Percentiles rank a stretch among this genome's conserved stretches.
Conservation (phyloP, 73 alveolate genomes). For the Vitrella brassicaformis region DNA sequence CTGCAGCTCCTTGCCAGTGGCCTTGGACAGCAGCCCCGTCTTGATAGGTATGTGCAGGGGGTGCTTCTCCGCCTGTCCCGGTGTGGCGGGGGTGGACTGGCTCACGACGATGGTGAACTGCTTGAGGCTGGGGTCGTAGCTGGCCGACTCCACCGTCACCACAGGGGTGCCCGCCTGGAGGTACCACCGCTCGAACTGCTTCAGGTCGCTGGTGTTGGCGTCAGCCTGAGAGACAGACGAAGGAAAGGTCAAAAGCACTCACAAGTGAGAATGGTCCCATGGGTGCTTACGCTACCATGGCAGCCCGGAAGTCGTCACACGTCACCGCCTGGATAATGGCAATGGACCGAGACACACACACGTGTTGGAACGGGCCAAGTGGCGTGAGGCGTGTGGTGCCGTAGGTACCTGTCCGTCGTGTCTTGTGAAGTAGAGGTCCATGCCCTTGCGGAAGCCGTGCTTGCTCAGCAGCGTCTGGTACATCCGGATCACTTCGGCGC, state of each 20-base stretch:
- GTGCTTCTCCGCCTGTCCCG: conserved; percentile 11
- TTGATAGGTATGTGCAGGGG: conserved; percentile 22
- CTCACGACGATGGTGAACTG: not conserved
- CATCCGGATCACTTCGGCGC: conserved; percentile 23
- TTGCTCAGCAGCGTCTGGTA: conserved; percentile 33
- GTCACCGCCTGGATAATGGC: conserved; percentile 22
- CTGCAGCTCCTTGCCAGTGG: not conserved
- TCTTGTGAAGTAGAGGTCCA: conserved; percentile 1
- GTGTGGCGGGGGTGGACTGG: conserved; percentile 26
- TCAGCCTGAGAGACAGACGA: no score
- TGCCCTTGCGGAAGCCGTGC: conserved; percentile 21
- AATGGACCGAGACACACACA: not conserved
- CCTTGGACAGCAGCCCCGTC: not conserved
- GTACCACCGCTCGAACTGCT: conserved; percentile 32
- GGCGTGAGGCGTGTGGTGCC: not conserved
- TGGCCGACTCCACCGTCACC: conserved; percentile 1
- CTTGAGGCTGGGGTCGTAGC: not conserved
- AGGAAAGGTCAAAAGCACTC: no score
- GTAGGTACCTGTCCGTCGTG: conserved; percentile 4
- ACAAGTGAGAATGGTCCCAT: no score
- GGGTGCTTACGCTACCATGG: no score
- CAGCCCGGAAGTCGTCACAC: conserved; percentile 25
- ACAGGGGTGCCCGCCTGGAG: conserved; percentile 24
- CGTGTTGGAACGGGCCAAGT: not conserved
- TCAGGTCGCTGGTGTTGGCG: conserved; percentile 12